phyloP scores from a whole-genome alignment of 83 land plant genomes.

The Picea mariana region DNA sequence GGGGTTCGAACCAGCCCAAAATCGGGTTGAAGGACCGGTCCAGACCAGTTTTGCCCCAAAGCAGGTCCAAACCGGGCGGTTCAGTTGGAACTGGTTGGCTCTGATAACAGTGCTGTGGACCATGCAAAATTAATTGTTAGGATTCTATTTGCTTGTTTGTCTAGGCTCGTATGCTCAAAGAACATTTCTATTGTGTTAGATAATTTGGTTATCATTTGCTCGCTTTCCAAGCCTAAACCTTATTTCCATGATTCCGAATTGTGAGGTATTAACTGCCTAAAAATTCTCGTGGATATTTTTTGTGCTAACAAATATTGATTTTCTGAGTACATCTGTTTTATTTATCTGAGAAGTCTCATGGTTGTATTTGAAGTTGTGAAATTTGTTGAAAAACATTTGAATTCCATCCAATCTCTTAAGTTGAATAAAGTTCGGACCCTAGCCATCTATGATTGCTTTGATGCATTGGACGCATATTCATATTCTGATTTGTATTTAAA shows the following conservation, averaged over 20 bases:
- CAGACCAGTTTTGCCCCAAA: neutral
- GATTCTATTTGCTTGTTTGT: neutral
- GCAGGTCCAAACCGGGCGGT: slow-evolving; percentile 5
- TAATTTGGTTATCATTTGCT: neutral
- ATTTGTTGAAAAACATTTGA: neutral
- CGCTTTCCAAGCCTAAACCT: neutral
- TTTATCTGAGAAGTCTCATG: neutral
- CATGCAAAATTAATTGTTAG: neutral
- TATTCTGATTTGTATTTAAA: neutral
- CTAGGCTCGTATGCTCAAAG: neutral
- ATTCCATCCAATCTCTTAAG: neutral
- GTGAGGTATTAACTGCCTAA: neutral
- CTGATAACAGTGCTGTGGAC: neutral
- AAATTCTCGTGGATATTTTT: neutral
- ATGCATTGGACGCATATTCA: neutral
- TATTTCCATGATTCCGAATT: neutral
- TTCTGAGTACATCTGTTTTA: neutral
- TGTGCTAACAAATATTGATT: neutral
- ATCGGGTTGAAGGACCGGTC: too few relatives aligned
- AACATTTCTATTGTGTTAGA: neutral
- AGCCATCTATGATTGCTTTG: neutral
- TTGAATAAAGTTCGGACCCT: neutral
- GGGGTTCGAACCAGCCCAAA: too few relatives aligned
- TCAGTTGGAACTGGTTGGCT: slow-evolving; percentile 1
- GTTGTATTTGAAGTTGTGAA: neutral